Percentiles rank a stretch among this genome's conserved stretches.
phyloP scores from a whole-genome alignment of 208 protist species.

The Strigomonas oncopelti region DNA sequence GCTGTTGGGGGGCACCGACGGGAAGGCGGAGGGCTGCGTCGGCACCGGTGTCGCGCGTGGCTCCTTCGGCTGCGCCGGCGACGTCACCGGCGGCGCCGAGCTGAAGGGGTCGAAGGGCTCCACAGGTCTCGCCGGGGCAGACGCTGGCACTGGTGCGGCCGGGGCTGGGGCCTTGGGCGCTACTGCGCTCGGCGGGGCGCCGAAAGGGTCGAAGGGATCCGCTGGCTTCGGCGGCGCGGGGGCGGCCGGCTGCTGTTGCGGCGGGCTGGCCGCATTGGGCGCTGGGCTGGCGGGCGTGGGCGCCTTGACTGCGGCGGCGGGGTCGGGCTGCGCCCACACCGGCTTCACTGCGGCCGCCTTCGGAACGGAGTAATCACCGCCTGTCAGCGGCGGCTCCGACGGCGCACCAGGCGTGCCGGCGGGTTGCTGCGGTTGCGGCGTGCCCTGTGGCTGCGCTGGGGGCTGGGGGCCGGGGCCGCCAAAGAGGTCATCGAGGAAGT shows the following conservation, averaged over 20 bases:
- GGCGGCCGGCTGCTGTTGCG: constrained; percentile 8
- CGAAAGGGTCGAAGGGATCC: constrained; percentile 5
- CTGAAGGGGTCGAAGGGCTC: constrained; percentile 16
- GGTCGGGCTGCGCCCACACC: constrained; percentile 30
- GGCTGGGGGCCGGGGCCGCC: constrained; percentile 26
- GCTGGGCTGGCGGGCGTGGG: neutral
- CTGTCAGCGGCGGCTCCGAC: constrained; percentile 14
- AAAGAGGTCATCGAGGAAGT: constrained; percentile 83
- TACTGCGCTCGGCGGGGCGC: neutral
- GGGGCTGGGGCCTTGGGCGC: constrained; percentile 4
- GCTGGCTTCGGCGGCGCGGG: constrained; percentile 2
- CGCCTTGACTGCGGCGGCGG: neutral
- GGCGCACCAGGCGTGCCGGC: neutral
- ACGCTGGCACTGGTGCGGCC: neutral
- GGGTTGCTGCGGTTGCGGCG: constrained; percentile 1
- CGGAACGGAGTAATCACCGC: constrained; percentile 25
- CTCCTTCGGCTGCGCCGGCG: constrained; percentile 20
- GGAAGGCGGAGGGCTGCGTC: too few species aligned
- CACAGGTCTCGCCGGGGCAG: neutral
- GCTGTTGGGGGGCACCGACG: too few species aligned
- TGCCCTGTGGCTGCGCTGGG: constrained; percentile 10
- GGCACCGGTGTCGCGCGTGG: constrained; percentile 21
- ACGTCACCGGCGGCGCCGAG: constrained; percentile 10
- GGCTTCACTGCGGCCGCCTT: constrained; percentile 30
- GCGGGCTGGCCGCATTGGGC: constrained; percentile 1